Evolutionary conservation across 2,329 filamentous ascomycete species (phyloP).

Genomic region (Exophiala mesophila): DNA sequence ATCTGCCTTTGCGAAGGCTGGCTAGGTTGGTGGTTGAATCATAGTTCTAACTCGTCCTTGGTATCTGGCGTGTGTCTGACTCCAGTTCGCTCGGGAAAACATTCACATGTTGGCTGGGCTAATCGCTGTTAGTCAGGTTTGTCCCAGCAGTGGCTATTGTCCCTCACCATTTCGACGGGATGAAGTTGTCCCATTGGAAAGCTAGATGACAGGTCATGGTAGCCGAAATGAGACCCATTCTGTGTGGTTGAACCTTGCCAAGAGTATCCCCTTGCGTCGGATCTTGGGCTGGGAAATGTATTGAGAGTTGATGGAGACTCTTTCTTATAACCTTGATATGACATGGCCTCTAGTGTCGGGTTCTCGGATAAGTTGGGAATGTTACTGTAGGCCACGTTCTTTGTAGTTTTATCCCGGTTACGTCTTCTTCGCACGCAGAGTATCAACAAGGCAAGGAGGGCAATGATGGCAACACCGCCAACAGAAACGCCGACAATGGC

Average conservation of each 20-base stretch:
- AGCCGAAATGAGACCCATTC: too few species aligned
- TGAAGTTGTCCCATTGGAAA: too few species aligned
- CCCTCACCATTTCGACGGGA: too few species aligned
- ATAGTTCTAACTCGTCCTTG: too few species aligned
- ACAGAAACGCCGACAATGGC: slow-evolving; percentile 7
- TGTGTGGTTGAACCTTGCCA: neutral
- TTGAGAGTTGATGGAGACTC: neutral
- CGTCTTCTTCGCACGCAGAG: neutral
- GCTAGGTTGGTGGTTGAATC: too few species aligned
- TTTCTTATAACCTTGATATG: neutral
- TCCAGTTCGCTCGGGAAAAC: neutral
- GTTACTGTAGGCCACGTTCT: neutral
- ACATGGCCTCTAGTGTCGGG: neutral
- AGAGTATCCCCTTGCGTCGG: neutral
- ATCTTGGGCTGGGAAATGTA: neutral
- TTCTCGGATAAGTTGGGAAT: neutral
- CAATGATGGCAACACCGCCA: neutral
- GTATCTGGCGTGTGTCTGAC: neutral
- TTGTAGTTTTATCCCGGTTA: neutral
- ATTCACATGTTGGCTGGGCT: neutral
- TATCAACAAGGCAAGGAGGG: neutral
- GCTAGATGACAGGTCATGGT: too few species aligned
- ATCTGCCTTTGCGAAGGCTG: too few species aligned
- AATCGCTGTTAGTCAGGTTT: too few species aligned
- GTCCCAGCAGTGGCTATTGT: too few species aligned